A percentile compares a stretch with the other conserved stretches of the same genome.
Evolutionary conservation across 148 eudicot genomes (phyloP).

Genomic region (Camellia granthamiana): DNA sequence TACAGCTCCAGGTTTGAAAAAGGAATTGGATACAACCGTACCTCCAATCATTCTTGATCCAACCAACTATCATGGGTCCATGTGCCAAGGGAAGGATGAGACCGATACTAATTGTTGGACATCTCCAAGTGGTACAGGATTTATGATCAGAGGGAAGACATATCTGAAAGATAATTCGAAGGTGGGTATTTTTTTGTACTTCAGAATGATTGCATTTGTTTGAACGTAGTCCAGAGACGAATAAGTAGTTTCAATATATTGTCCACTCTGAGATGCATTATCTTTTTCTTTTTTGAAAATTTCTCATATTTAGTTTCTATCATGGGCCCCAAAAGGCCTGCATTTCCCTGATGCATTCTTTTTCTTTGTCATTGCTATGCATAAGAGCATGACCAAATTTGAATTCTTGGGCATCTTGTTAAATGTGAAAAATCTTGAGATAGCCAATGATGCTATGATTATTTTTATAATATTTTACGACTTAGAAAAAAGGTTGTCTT

Average conservation of each 20-base stretch:
- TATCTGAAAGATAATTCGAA: constrained; percentile 69
- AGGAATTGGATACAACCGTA: constrained; percentile 48
- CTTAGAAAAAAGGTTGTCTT: neutral
- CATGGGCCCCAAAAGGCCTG: neutral
- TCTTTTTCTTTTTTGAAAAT: neutral
- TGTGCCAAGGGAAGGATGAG: constrained; percentile 72
- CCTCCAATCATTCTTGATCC: constrained; percentile 52
- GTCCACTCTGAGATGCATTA: neutral
- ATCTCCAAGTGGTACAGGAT: constrained; percentile 77
- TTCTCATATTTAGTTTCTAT: neutral
- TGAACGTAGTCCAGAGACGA: neutral
- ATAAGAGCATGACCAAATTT: no score
- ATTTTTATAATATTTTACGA: neutral
- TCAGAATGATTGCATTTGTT: constrained; percentile 1
- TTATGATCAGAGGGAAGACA: constrained; percentile 89
- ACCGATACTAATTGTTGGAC: constrained; percentile 82
- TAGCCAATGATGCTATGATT: neutral
- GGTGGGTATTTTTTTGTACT: constrained; percentile 33
- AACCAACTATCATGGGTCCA: constrained; percentile 53
- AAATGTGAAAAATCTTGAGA: neutral
- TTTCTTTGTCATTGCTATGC: neutral
- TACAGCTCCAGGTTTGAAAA: constrained; percentile 46
- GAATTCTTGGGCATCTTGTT: no score
- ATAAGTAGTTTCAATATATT: neutral
- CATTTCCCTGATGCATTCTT: no score